Base-by-base conservation (phyloP, 2,329 filamentous ascomycete genomes). In the Paracamarosporium sp. region DNA sequence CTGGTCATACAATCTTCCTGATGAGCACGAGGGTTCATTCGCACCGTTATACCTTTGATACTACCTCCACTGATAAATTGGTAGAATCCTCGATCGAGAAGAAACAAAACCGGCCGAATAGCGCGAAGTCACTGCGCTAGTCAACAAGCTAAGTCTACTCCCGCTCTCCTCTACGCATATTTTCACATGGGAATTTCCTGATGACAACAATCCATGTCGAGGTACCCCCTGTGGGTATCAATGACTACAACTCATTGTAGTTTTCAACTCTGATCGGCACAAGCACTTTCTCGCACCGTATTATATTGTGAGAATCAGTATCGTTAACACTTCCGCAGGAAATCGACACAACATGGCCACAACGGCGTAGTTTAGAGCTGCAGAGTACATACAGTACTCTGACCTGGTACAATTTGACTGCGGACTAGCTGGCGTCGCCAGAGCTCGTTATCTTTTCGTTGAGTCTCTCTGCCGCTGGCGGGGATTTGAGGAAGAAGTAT, bases 391-490 rank as follows among this genome's bases (percentile, higher is more conserved):
- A 33, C 12, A 33, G 3, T 7, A 1, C 27, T 28, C 30, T 35
- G 44, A 22, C 45, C 30, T 48, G 9, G 45, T 48, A 20, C 31
- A 35, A 36, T 48, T 25, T 48, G 30, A 25, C 8, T 46, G 31
- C 45, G 11, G 45, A 48, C 20, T n/a, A 48, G n/a, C 30, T 36
- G 45, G 45, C 30, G 11, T 48, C 45, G 28, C 45, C 45, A 35
- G 45, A n/a, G 20, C 45, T 36, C 24, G 3, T 9, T 35, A 12
- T 13, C 15, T 48, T 48, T 48, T 48, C 45, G 36, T 35, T 48
- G 30, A 48, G 30, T 8, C 24, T 20, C 20, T 36, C 30, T 35
- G 45, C 28, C 20, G 28, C 5, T 36, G 45, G 28, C 30, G 20
- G 45, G 45, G 45, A 43, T 12, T 48, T 24, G 28, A 48, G 45